Evolutionary conservation across 805 yeast genomes (phyloP).

Genomic region (Zygosaccharomyces kombuchaensis): DNA sequence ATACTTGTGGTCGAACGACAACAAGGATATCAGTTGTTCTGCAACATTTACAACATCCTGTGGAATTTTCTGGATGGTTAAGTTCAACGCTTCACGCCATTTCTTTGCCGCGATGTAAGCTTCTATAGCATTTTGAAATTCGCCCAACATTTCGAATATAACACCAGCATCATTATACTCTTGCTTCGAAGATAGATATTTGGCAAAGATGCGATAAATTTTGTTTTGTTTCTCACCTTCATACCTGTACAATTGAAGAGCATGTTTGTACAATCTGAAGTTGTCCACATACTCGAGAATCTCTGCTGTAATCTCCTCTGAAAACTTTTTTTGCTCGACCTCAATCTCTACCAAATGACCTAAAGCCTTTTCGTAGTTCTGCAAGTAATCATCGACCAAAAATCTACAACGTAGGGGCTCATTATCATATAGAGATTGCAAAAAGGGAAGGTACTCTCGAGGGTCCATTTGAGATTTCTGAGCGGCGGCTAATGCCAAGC

Average conservation of each 20-base stretch:
- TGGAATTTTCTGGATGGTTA: conserved; percentile 43
- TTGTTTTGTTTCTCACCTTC: conserved; percentile 49
- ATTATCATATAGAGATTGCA: conserved; percentile 72
- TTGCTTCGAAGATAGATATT: conserved; percentile 49
- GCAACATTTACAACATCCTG: conserved; percentile 46
- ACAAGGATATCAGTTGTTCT: conserved; percentile 52
- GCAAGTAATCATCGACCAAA: conserved; percentile 73
- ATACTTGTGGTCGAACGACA: conserved; percentile 67
- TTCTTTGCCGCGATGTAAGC: conserved; percentile 63
- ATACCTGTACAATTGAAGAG: conserved; percentile 58
- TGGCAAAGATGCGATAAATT: conserved; percentile 61
- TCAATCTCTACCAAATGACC: conserved; percentile 52
- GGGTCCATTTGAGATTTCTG: conserved; percentile 98
- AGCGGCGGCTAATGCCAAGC: conserved; percentile 76
- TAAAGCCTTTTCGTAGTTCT: conserved; percentile 65
- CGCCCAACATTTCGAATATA: conserved; percentile 64
- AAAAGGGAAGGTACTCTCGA: conserved; percentile 89
- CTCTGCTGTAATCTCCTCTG: conserved; percentile 41
- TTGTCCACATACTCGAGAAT: conserved; percentile 61
- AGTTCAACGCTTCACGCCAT: conserved; percentile 81
- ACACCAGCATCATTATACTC: conserved; percentile 72
- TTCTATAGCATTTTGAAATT: conserved; percentile 58
- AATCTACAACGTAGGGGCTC: conserved; percentile 63
- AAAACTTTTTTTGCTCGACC: conserved; percentile 32
- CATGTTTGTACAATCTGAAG: conserved; percentile 67